A percentile compares a stretch with the other conserved stretches of the same genome.
Conservation (phyloP, 805 yeast genomes). For the Saturnispora sanitii region DNA sequence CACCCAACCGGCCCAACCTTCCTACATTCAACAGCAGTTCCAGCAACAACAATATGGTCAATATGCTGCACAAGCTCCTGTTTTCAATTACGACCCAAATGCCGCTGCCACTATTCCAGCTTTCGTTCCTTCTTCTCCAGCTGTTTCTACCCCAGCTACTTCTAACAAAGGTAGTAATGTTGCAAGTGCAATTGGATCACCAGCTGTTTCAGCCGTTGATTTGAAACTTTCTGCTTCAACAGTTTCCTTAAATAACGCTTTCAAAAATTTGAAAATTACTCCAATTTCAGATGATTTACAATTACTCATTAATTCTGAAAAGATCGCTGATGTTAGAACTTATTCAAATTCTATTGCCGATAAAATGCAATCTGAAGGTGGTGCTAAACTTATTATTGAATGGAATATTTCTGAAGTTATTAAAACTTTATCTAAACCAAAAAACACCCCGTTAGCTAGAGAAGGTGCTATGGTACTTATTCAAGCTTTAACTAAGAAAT, state of each 20-base stretch:
- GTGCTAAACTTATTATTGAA: slow-evolving; percentile 40
- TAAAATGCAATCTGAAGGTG: slow-evolving; percentile 33
- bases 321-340: slow-evolving; percentile 44
- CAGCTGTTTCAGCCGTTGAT: slow-evolving; percentile 1
- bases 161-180: too few relatives aligned
- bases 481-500: slow-evolving; percentile 43
- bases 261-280: slow-evolving; percentile 51
- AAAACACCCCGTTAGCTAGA: slow-evolving; percentile 62
- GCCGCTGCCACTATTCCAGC: not conserved
- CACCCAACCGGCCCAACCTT: not conserved
- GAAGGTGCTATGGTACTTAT: slow-evolving; percentile 65
- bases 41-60: not conserved
- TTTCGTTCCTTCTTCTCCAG: not conserved
- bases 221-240: slow-evolving; percentile 32
- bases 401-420: slow-evolving; percentile 61
- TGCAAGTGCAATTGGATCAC: not conserved
- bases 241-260: slow-evolving; percentile 59
- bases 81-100: not conserved
- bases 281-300: slow-evolving; percentile 57
- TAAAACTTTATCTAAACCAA: slow-evolving; percentile 59
- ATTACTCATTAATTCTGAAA: slow-evolving; percentile 40
- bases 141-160: too few relatives aligned
- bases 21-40: slow-evolving; percentile 1
- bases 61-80: not conserved
- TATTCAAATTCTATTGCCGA: slow-evolving; percentile 47